phyloP scores from a whole-genome alignment of 208 protist genomes.

The Leishmania gerbilli region DNA sequence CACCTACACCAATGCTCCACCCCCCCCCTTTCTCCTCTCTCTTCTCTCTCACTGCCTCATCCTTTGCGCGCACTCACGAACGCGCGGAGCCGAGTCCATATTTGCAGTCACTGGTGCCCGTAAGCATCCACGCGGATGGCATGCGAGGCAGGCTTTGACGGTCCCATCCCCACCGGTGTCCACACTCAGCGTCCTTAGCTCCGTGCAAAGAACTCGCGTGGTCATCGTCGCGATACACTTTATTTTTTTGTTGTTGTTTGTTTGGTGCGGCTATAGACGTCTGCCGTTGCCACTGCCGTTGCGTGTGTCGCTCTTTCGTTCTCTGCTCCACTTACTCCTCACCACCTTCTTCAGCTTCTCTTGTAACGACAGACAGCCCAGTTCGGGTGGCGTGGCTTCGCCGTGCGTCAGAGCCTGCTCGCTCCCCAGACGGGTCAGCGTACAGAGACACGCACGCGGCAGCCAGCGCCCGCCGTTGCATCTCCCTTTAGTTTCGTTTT shows the following conservation, averaged over 20 bases:
- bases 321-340: background rate
- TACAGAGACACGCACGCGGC: background rate
- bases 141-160: background rate
- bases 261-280: background rate
- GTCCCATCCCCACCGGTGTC: background rate
- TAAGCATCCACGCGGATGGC: background rate
- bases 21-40: background rate
- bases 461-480: background rate
- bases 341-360: background rate
- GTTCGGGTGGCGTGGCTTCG: too few relatives aligned
- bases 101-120: background rate
- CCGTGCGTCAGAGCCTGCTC: background rate
- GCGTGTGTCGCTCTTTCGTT: background rate
- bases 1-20: background rate
- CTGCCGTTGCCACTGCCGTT: background rate
- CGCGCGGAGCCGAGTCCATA: background rate
- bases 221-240: background rate
- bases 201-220: background rate
- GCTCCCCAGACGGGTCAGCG: background rate
- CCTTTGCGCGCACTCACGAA: background rate
- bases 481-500: background rate
- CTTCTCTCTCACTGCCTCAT: background rate
- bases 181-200: background rate
- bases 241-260: background rate
- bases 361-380: background rate